Evolutionary conservation across 2,329 filamentous ascomycete species (phyloP).

Genomic region (Helotiales sp.): DNA sequence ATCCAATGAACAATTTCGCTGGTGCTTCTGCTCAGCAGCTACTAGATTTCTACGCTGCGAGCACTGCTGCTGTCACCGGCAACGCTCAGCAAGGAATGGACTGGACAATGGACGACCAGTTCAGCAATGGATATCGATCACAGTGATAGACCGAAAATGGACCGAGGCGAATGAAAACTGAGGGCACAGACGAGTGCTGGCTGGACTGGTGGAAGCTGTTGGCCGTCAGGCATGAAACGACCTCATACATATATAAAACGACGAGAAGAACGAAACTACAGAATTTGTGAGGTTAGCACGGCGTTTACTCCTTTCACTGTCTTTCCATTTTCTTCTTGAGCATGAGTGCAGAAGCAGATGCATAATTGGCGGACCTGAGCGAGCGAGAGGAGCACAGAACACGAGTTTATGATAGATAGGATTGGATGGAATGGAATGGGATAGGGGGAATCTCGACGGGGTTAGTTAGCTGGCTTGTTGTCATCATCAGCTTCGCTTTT

Average conservation of each 20-base stretch:
- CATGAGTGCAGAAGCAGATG: constrained; percentile 18
- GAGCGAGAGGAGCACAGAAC: constrained; percentile 5
- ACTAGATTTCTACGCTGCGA: constrained; percentile 40
- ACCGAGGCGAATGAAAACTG: constrained; percentile 19
- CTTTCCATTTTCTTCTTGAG: constrained; percentile 24
- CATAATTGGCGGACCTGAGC: background rate
- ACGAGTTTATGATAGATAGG: constrained; percentile 10
- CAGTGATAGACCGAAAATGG: constrained; percentile 26
- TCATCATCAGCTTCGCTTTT: constrained; percentile 16
- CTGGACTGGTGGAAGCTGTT: constrained; percentile 33
- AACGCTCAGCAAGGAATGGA: constrained; percentile 34
- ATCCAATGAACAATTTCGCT: constrained; percentile 28
- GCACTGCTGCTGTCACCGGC: constrained; percentile 30
- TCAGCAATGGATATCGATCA: constrained; percentile 29
- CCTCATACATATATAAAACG: constrained; percentile 1
- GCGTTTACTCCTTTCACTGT: constrained; percentile 26
- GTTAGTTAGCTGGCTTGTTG: constrained; percentile 22
- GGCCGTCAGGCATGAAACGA: constrained; percentile 20
- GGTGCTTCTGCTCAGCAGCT: constrained; percentile 36
- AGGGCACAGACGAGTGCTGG: constrained; percentile 12
- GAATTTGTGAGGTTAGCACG: constrained; percentile 37
- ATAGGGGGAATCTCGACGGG: constrained; percentile 36
- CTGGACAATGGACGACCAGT: constrained; percentile 37
- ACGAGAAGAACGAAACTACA: constrained; percentile 20
- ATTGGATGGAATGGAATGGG: background rate